Evolutionary conservation across 2,329 filamentous ascomycete genomes (phyloP), one percentile per base, ranked within the genome.

Genomic region (Colletotrichum godetiae): DNA sequence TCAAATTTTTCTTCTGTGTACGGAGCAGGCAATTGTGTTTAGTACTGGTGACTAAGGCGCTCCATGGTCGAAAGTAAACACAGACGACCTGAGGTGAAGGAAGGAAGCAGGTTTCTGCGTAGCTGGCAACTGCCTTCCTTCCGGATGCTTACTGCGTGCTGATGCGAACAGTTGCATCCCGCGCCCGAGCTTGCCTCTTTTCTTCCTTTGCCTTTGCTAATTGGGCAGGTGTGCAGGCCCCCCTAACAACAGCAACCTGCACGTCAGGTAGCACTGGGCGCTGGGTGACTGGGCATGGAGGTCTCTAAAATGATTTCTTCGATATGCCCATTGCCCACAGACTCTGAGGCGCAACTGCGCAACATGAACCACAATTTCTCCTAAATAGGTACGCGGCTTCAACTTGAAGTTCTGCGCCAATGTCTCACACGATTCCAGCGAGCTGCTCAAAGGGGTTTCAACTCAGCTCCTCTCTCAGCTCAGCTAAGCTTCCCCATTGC

Each of bases 51-150:
- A 19, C 13, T 42, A 6, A 42, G 37, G 37, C 13, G 15, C 29
- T 71, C 56, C 27, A 42, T 33, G 61, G 61, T 29, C n/a, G 19
- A 31, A 65, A 55, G 12, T 67, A 53, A 68, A 52, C 68, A 67
- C 37, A 67, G 58, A 42, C 5, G 49, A 71, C 63, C 46, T 31
- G 56, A 37, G 29, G 10, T 53, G 56, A 57, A 66, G 27, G 64
- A 67, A 60, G 46, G 35, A 62, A 68, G 64, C 56, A 61, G 49
- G 46, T 49, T 68, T 61, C 37, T 67, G 42, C 13, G 15, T 52
- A 53, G 42, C 7, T n/a, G 37, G 61, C 60, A 46, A 66, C 31
- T 22, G 35, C 15, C 27, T 29, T n/a, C 24, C 12, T 42, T 42
- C 49, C 49, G 22, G 22, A 29, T 56, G 49, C 22, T 65, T 35